Conservation (phyloP, 495 filamentous ascomycete genomes). For the Xylaria flabelliformis region DNA sequence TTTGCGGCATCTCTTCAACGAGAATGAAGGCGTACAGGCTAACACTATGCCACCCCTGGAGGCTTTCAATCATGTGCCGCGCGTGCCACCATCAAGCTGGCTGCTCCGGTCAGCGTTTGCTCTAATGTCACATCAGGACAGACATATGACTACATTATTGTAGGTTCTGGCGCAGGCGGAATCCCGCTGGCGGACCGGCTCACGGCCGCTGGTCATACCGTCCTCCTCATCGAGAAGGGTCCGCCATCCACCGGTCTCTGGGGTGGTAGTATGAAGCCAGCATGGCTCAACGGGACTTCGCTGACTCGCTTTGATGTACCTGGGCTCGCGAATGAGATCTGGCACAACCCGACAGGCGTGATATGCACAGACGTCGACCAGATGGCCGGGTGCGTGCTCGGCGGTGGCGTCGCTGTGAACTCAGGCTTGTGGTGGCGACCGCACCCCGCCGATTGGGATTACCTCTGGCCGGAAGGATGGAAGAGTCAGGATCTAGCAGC, state of each 20-base stretch:
- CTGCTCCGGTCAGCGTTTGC: constrained; percentile 33
- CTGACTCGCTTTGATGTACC: constrained; percentile 74
- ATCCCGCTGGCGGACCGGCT: constrained; percentile 64
- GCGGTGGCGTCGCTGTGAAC: constrained; percentile 70
- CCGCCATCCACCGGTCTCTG: constrained; percentile 58
- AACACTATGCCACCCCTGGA: constrained; percentile 15
- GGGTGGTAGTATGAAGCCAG: constrained; percentile 57
- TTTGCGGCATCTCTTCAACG: neutral
- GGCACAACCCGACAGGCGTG: constrained; percentile 58
- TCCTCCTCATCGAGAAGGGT: constrained; percentile 63
- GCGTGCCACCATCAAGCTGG: constrained; percentile 33
- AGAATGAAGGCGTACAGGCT: constrained; percentile 15
- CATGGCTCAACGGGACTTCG: constrained; percentile 63
- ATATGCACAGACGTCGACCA: constrained; percentile 65
- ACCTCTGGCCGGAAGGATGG: constrained; percentile 70
- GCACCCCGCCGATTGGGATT: constrained; percentile 62
- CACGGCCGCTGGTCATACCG: constrained; percentile 59
- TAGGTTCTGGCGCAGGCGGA: constrained; percentile 64
- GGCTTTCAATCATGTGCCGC: constrained; percentile 32
- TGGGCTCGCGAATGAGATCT: constrained; percentile 67
- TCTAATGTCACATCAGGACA: constrained; percentile 42
- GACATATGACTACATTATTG: constrained; percentile 65
- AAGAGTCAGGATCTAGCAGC: constrained; percentile 62
- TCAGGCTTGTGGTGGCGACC: constrained; percentile 54
- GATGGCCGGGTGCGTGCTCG: constrained; percentile 72